phyloP scores from a whole-genome alignment of 768 basidiomycete genomes.

The Tricholoma hemisulphureum region DNA sequence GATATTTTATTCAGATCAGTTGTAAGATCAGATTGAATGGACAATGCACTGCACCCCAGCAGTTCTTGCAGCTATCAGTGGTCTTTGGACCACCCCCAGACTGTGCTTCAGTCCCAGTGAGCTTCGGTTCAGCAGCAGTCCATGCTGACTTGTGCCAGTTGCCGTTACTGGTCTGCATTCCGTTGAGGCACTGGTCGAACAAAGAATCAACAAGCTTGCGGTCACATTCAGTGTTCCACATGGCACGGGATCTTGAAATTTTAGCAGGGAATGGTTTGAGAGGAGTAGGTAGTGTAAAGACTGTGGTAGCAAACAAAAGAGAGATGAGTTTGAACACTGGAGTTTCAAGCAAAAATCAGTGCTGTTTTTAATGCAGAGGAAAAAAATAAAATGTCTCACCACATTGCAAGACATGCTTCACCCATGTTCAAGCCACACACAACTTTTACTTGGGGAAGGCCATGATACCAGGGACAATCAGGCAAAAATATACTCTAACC shows the following conservation, averaged over 20 bases:
- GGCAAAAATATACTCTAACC: no score
- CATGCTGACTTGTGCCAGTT: conserved; percentile 15
- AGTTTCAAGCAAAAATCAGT: no score
- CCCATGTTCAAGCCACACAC: no score
- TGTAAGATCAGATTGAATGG: neutral
- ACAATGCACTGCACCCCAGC: conserved; percentile 12
- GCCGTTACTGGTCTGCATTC: conserved; percentile 18
- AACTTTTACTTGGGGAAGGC: no score
- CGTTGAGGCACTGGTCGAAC: conserved; percentile 5
- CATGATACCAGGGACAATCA: no score
- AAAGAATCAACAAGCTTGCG: neutral
- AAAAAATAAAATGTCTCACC: no score
- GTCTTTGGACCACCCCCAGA: conserved; percentile 14
- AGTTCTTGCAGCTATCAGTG: conserved; percentile 12
- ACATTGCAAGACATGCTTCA: no score
- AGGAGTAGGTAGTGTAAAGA: no score
- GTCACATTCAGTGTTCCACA: neutral
- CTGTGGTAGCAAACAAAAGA: no score
- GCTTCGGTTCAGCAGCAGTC: conserved; percentile 12
- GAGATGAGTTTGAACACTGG: no score
- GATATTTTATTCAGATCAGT: neutral
- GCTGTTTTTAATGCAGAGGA: no score
- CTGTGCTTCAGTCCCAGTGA: conserved; percentile 11
- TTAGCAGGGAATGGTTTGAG: neutral
- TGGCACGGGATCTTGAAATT: neutral